Evolutionary conservation across 2,329 filamentous ascomycete species (phyloP), one percentile per base, ranked within the genome.

Genomic region (Claviceps sp.): DNA sequence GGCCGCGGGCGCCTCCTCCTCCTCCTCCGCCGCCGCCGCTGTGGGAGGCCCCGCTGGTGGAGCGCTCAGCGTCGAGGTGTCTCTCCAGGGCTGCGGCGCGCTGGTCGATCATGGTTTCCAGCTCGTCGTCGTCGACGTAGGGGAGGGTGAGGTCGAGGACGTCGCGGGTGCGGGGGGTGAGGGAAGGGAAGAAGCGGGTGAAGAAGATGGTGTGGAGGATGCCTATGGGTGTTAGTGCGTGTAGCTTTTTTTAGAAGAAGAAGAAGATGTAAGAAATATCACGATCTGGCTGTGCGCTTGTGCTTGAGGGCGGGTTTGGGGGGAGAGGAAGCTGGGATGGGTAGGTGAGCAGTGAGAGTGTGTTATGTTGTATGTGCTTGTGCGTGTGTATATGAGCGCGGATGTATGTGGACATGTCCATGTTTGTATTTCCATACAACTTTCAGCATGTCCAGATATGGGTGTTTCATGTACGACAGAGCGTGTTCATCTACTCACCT

Each of bases 151-250:
- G 78, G 69, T 95, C 90, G 58, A 96, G 83, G 57, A 96, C 82
- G 64, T 96, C 90, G 70, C 89, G 84, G 57, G 88, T 89, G 57
- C 81, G 80, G 5, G 93, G 91, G 43, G 80, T 75, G 60, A 96
- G 79, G 54, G 88, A 84, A 53, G 89, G 89, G 75, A 97, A 96
- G 79, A 91, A 95, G 64, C 93, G 86, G 73, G 96, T 90, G 78
- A 97, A 97, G 81, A 97, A 98, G 68, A 97, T 96, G 49, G 90
- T 94, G 68, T 96, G 90, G 48, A 97, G 79, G 66, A 96, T 87
- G 57, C 87, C 91, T 95, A 62, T 51, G 19, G 43, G 16, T 22
- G 24, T 45, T 34, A 34, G 26, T n/a, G 7, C 24, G 7, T 13
- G 22, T 22, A 2, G 26, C 37, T 14, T 37, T 19, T 24, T 4